Percentiles rank a stretch among this genome's conserved stretches.
These are phyloP conservation scores for Tricholoma flavovirens DNA, from an alignment of 768 basidiomycete genomes.

Conservation along the genomic window DNA sequence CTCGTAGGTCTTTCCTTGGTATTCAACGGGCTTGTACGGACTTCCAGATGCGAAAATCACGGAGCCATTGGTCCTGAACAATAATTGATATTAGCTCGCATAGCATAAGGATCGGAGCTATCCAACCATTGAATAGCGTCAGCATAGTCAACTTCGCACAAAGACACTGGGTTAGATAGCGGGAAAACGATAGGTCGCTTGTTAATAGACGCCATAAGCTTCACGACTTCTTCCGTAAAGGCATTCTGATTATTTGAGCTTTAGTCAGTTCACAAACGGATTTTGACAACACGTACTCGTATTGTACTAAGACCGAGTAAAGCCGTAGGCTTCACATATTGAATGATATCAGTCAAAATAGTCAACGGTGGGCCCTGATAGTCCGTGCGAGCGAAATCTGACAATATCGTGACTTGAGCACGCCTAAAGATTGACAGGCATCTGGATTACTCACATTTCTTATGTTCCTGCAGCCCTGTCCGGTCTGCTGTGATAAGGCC, in stretches of 20 bases:
- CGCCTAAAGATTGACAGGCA: background rate
- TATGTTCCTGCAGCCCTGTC: slow-evolving; percentile 65
- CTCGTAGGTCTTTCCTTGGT: slow-evolving; percentile 43
- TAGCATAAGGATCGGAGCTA: background rate
- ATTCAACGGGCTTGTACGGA: slow-evolving; percentile 54
- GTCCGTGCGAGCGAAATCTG: slow-evolving; percentile 69
- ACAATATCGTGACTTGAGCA: slow-evolving; percentile 35
- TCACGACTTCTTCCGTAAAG: slow-evolving; percentile 60
- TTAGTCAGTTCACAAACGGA: background rate
- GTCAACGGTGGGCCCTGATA: slow-evolving; percentile 58
- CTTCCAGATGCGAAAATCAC: slow-evolving; percentile 72
- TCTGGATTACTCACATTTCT: slow-evolving; percentile 46
- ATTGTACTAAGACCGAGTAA: slow-evolving; percentile 69
- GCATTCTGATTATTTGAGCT: slow-evolving; percentile 39
- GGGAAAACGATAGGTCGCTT: slow-evolving; percentile 76
- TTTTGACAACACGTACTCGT: slow-evolving; percentile 22
- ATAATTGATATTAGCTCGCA: background rate
- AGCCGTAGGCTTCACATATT: slow-evolving; percentile 70
- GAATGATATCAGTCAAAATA: slow-evolving; percentile 59
- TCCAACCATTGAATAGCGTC: slow-evolving; percentile 55
- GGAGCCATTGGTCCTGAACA: slow-evolving; percentile 51
- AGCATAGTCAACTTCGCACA: slow-evolving; percentile 54
- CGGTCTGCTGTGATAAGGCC: slow-evolving; percentile 70
- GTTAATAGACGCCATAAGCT: slow-evolving; percentile 59
- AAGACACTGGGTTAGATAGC: slow-evolving; percentile 65